Evolutionary conservation across 768 basidiomycete genomes (phyloP).

Genomic region (Macrolepiota albuminosa): DNA sequence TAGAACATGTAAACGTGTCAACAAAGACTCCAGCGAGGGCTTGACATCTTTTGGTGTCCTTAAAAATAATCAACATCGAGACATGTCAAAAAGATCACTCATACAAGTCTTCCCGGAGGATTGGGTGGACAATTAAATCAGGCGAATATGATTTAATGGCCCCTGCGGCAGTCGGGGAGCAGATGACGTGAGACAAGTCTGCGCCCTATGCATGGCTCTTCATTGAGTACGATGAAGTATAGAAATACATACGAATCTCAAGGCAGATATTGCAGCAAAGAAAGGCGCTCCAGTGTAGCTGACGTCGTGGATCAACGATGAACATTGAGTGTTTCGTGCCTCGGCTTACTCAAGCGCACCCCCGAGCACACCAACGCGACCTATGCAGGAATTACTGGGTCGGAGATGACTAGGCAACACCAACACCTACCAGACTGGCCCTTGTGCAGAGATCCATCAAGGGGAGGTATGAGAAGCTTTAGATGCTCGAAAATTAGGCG

Average conservation of each 20-base stretch:
- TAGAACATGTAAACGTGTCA: constrained; percentile 86
- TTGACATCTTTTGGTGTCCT: constrained; percentile 48
- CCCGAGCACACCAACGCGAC: constrained; percentile 90
- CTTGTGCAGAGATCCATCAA: constrained; percentile 87
- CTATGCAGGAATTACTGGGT: constrained; percentile 28
- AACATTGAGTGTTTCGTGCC: background rate
- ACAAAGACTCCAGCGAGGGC: constrained; percentile 55
- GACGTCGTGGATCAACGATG: constrained; percentile 1
- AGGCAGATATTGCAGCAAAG: constrained; percentile 89
- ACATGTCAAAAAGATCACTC: constrained; percentile 15
- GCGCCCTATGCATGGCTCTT: constrained; percentile 53
- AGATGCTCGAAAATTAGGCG: constrained; percentile 64
- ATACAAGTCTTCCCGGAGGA: constrained; percentile 67
- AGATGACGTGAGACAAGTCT: constrained; percentile 96
- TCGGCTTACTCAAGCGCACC: constrained; percentile 85
- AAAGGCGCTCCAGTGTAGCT: constrained; percentile 98
- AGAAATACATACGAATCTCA: constrained; percentile 61
- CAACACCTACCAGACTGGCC: constrained; percentile 76
- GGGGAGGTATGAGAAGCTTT: constrained; percentile 82
- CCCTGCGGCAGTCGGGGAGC: constrained; percentile 85
- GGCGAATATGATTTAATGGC: constrained; percentile 98
- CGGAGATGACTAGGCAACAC: background rate
- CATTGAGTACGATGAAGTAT: background rate
- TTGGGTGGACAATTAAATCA: constrained; percentile 95
- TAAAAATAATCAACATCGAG: constrained; percentile 2